A percentile compares a stretch with the other conserved stretches of the same genome.
These are phyloP conservation scores for Cystobasidium pallidum DNA, from an alignment of 1,284 basidiomycete species.

Conservation along the genomic window DNA sequence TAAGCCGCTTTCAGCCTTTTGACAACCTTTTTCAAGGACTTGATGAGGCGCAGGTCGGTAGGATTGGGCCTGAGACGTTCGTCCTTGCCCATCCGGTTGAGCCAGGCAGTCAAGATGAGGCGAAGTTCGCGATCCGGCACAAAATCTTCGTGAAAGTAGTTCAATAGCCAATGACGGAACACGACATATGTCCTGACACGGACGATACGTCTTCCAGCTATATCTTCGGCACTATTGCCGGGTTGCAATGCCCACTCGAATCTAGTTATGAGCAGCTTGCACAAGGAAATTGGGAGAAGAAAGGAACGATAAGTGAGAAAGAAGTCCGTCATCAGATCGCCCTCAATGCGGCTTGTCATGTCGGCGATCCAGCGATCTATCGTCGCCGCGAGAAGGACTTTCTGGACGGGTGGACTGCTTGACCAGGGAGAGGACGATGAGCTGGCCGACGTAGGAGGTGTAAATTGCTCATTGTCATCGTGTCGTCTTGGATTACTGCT, in stretches of 20 bases:
- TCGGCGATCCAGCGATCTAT: slow-evolving; percentile 89
- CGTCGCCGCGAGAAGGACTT: slow-evolving; percentile 73
- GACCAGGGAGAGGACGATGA: slow-evolving; percentile 1
- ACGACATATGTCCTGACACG: slow-evolving; percentile 83
- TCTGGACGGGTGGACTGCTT: slow-evolving; percentile 1
- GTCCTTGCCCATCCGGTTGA: slow-evolving; percentile 73
- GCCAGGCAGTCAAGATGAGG: slow-evolving; percentile 70
- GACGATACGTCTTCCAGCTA: slow-evolving; percentile 71
- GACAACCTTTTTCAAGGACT: slow-evolving; percentile 75
- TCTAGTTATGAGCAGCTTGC: slow-evolving; percentile 74
- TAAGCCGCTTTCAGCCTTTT: slow-evolving; percentile 40
- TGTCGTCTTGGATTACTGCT: neutral
- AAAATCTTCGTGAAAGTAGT: slow-evolving; percentile 84
- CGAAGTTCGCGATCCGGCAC: slow-evolving; percentile 75
- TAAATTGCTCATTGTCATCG: neutral
- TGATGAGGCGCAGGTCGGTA: slow-evolving; percentile 74
- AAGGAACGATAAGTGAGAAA: slow-evolving; percentile 85
- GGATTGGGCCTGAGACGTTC: slow-evolving; percentile 66
- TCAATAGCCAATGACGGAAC: slow-evolving; percentile 80
- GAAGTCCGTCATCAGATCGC: slow-evolving; percentile 75
- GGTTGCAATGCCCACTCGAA: slow-evolving; percentile 73
- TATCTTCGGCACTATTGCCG: slow-evolving; percentile 45
- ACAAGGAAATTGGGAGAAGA: slow-evolving; percentile 72
- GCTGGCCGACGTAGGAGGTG: slow-evolving; percentile 17
- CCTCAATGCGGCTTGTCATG: slow-evolving; percentile 77